Percentiles rank a stretch among this genome's conserved stretches.
Conservation (phyloP, 495 filamentous ascomycete genomes). For the Aspergillus indologenus region DNA sequence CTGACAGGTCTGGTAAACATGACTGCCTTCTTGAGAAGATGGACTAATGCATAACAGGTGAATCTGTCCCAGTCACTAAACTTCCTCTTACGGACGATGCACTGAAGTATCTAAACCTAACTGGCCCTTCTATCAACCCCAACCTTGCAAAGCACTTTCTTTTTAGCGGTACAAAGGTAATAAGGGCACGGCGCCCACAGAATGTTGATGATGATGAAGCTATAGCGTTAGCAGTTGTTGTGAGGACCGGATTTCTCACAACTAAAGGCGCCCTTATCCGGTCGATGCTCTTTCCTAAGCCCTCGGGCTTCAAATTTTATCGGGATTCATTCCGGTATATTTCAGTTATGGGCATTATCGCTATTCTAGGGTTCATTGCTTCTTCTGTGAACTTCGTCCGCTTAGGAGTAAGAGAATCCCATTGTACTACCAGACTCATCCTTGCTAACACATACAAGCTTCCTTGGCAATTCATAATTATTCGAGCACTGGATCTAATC, state of each 20-base stretch:
- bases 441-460: constrained; percentile 45
- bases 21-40: background rate
- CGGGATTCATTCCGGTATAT: constrained; percentile 97
- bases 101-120: constrained; percentile 67
- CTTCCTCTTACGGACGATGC: constrained; percentile 79
- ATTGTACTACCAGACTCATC: background rate
- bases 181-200: constrained; percentile 83
- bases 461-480: constrained; percentile 83
- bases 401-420: constrained; percentile 52
- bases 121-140: constrained; percentile 72
- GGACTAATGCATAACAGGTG: constrained; percentile 54
- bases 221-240: constrained; percentile 85
- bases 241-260: constrained; percentile 93
- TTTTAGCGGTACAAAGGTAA: constrained; percentile 93
- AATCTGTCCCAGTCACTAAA: constrained; percentile 97
- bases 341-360: constrained; percentile 92
- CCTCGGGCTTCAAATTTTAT: constrained; percentile 97
- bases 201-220: constrained; percentile 83
- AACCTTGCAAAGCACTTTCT: constrained; percentile 83
- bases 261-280: constrained; percentile 95
- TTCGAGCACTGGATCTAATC: constrained; percentile 90
- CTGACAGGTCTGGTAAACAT: constrained; percentile 63
- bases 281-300: constrained; percentile 98
- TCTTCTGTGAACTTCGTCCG: constrained; percentile 92
- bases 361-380: constrained; percentile 78